Percentiles rank a stretch among this genome's conserved stretches.
phyloP scores from a whole-genome alignment of 2,329 filamentous ascomycete species.

The Diaporthe caulivora region DNA sequence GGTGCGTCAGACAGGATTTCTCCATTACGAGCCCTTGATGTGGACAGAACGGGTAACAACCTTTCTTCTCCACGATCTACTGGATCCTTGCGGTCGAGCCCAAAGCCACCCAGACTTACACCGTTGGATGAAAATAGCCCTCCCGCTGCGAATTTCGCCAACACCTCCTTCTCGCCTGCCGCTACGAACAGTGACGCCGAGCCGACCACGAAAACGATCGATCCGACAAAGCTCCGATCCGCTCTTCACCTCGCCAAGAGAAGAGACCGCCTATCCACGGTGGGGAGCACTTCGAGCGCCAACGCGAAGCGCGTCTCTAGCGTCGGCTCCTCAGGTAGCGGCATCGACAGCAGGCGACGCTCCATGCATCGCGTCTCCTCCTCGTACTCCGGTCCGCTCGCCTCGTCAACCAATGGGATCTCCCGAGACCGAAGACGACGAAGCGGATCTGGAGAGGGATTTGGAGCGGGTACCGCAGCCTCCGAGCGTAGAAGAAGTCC shows the following conservation, averaged over 20 bases:
- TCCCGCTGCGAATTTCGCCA: constrained; percentile 52
- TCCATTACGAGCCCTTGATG: constrained; percentile 64
- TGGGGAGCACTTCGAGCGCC: constrained; percentile 51
- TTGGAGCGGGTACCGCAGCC: constrained; percentile 30
- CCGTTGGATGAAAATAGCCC: constrained; percentile 66
- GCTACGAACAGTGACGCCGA: constrained; percentile 62
- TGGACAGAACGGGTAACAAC: constrained; percentile 62
- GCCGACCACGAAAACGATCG: constrained; percentile 57
- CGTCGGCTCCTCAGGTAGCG: constrained; percentile 51
- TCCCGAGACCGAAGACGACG: constrained; percentile 64
- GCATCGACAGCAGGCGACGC: constrained; percentile 45
- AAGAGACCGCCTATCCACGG: constrained; percentile 55
- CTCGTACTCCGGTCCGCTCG: constrained; percentile 56
- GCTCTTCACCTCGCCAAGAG: constrained; percentile 67
- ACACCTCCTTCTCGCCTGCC: constrained; percentile 50
- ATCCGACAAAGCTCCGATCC: constrained; percentile 66
- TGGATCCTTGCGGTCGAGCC: constrained; percentile 43
- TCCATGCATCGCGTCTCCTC: constrained; percentile 48
- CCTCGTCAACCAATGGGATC: constrained; percentile 68
- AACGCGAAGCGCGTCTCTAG: constrained; percentile 61
- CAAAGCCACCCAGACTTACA: constrained; percentile 51
- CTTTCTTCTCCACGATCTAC: constrained; percentile 56
- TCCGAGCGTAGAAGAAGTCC: constrained; percentile 64
- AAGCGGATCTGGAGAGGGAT: constrained; percentile 48
- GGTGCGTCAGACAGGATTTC: constrained; percentile 65